Conservation (phyloP, 129 eudicot species). For the Lonicera japonica region DNA sequence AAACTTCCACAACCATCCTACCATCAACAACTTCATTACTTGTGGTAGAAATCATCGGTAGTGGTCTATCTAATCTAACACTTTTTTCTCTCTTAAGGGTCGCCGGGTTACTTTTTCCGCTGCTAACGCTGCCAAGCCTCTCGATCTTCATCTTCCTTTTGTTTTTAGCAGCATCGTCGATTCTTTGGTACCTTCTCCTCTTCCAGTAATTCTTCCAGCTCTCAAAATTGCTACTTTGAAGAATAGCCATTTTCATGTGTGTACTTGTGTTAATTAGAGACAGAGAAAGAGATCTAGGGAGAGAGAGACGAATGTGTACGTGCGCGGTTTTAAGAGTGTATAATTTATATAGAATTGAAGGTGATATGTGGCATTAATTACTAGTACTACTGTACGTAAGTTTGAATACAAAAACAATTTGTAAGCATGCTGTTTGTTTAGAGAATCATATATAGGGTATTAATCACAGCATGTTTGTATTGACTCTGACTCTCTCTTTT, state of each 20-base stretch:
- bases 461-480: too few relatives aligned
- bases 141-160: neutral
- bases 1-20: constrained; percentile 5
- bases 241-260: too few relatives aligned
- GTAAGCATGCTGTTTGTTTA: too few relatives aligned
- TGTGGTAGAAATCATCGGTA: neutral
- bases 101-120: neutral
- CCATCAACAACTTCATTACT: constrained; percentile 1
- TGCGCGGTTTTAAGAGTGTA: neutral
- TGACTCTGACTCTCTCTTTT: too few relatives aligned
- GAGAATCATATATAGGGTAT: too few relatives aligned
- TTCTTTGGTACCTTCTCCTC: constrained; percentile 4
- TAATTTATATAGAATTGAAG: neutral
- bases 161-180: neutral
- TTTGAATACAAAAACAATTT: neutral
- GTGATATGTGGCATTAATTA: neutral
- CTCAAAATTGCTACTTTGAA: constrained; percentile 1
- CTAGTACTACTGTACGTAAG: too few relatives aligned
- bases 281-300: neutral
- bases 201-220: constrained; percentile 1
- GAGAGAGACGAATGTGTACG: neutral
- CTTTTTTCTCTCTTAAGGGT: neutral
- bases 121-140: neutral
- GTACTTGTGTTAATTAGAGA: neutral
- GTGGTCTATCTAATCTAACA: neutral